A percentile compares a stretch with the other conserved stretches of the same genome.
These are phyloP conservation scores for Yamadazyma oceani DNA, from an alignment of 1,139 yeast genomes.

Conservation along the genomic window DNA sequence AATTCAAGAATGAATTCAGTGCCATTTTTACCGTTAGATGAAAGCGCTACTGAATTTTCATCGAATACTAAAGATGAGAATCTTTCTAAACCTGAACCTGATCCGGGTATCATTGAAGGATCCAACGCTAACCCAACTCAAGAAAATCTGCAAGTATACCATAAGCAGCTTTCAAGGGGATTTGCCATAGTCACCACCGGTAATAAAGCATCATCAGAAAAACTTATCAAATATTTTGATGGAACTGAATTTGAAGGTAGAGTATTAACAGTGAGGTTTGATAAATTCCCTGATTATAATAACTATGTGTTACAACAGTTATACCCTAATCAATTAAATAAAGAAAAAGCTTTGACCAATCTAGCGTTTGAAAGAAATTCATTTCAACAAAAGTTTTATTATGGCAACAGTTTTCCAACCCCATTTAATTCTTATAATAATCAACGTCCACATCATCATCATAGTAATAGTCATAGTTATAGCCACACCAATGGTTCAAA, in stretches of 20 bases:
- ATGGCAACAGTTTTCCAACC: conserved; percentile 16
- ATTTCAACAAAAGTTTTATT: conserved; percentile 36
- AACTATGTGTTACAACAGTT: conserved; percentile 34
- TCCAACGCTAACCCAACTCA: too few species aligned
- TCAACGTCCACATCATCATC: conserved; percentile 2
- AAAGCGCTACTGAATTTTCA: background rate
- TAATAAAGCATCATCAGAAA: conserved; percentile 47
- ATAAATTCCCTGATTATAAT: conserved; percentile 46
- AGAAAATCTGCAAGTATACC: background rate
- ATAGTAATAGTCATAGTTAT: conserved; percentile 4
- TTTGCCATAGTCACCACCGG: conserved; percentile 65
- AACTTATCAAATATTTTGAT: conserved; percentile 51
- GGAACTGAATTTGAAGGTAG: conserved; percentile 58
- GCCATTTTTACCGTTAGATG: conserved; percentile 1
- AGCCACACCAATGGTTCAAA: conserved; percentile 1
- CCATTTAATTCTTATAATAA: conserved; percentile 3
- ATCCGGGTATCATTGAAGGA: too few species aligned
- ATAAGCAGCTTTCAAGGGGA: conserved; percentile 42
- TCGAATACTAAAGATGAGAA: background rate
- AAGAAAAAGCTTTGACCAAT: conserved; percentile 20
- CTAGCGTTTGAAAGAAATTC: conserved; percentile 38
- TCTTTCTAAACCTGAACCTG: background rate
- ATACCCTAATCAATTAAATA: conserved; percentile 16
- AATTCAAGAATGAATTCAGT: conserved; percentile 2
- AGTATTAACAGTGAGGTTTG: conserved; percentile 58